Conservation (phyloP, 208 protist species). For the Novymonas esmeraldas region DNA sequence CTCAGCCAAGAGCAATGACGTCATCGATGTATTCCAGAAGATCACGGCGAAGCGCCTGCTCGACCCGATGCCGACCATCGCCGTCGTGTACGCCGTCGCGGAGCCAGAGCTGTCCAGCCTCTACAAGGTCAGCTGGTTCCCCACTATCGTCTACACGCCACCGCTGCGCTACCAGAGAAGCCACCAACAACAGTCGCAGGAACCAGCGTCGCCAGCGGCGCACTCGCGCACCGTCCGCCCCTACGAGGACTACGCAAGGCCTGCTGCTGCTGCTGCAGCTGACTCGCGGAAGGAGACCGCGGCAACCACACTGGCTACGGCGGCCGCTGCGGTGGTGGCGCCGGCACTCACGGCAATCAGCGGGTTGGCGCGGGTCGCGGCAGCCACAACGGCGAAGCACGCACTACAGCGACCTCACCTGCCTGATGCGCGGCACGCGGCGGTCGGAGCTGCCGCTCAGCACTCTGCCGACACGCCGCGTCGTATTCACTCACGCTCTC, state of each 20-base stretch:
- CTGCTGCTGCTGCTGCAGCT: too few relatives aligned
- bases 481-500: too few relatives aligned
- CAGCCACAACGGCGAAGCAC: too few relatives aligned
- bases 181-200: background rate
- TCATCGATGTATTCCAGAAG: constrained; percentile 55
- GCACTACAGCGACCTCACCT: too few relatives aligned
- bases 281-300: too few relatives aligned
- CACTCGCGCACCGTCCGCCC: background rate
- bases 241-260: background rate
- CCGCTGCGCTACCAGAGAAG: constrained; percentile 11
- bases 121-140: constrained; percentile 82
- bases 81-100: constrained; percentile 76
- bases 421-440: too few relatives aligned
- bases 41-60: constrained; percentile 61
- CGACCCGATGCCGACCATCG: constrained; percentile 70
- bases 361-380: too few relatives aligned
- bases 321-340: too few relatives aligned
- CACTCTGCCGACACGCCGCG: too few relatives aligned
- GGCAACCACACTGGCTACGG: too few relatives aligned
- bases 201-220: background rate
- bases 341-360: too few relatives aligned
- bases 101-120: constrained; percentile 82
- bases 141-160: constrained; percentile 83
- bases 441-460: too few relatives aligned
- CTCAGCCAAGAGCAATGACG: constrained; percentile 64